Conservation (phyloP, 768 basidiomycete species). For the Boletus subcaerulescens region DNA sequence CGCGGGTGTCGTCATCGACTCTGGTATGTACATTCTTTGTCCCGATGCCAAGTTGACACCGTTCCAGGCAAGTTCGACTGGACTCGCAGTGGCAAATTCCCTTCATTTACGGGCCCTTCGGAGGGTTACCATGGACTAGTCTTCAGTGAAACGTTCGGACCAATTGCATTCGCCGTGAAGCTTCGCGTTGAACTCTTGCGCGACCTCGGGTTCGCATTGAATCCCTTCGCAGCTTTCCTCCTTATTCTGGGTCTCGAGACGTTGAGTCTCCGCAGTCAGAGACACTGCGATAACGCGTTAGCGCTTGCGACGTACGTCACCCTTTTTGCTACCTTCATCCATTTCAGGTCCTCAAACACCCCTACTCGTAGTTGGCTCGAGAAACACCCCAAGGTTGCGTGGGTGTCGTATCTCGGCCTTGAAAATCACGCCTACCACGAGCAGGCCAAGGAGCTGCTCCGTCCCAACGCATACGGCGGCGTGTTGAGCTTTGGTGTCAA, state of each 20-base stretch:
- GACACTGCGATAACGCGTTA: slow-evolving; percentile 58
- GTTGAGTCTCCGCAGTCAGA: slow-evolving; percentile 53
- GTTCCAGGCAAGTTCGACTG: slow-evolving; percentile 55
- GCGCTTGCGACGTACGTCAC: slow-evolving; percentile 41
- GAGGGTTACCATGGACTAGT: slow-evolving; percentile 56
- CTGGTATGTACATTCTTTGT: slow-evolving; percentile 36
- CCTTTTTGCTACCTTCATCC: not conserved
- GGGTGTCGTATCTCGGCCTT: slow-evolving; percentile 80
- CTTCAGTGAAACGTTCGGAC: slow-evolving; percentile 50
- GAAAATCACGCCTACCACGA: slow-evolving; percentile 56
- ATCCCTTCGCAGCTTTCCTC: slow-evolving; percentile 58
- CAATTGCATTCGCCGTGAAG: slow-evolving; percentile 49
- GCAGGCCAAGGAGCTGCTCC: slow-evolving; percentile 54
- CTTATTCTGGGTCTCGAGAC: slow-evolving; percentile 62
- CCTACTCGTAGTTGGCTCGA: slow-evolving; percentile 45
- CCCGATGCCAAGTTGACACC: not conserved
- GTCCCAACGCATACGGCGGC: slow-evolving; percentile 58
- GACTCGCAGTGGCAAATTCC: slow-evolving; percentile 51
- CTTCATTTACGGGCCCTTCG: slow-evolving; percentile 51
- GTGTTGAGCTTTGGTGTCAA: slow-evolving; percentile 77
- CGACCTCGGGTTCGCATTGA: slow-evolving; percentile 51
- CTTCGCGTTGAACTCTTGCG: slow-evolving; percentile 51
- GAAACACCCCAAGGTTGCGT: slow-evolving; percentile 61
- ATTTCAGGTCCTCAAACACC: not conserved
- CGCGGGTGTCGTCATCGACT: slow-evolving; percentile 60